Evolutionary conservation across 2,329 filamentous ascomycete genomes (phyloP).

Genomic region (Didymella keratinophila): DNA sequence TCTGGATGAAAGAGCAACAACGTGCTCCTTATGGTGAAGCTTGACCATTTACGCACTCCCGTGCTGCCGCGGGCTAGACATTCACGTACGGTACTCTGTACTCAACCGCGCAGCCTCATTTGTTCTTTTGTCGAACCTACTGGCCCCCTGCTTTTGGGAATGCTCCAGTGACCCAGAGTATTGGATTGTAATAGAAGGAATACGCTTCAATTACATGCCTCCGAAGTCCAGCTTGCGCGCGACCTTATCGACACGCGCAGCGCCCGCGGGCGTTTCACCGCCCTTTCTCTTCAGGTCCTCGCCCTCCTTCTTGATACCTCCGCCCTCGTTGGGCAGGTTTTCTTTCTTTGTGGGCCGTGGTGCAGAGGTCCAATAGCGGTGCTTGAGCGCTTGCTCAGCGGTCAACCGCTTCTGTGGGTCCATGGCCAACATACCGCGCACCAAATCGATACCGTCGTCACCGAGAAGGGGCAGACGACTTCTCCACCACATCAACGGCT

Average conservation of each 20-base stretch:
- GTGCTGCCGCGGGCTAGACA: too few relatives aligned
- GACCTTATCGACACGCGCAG: slow-evolving; percentile 73
- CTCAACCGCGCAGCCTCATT: too few relatives aligned
- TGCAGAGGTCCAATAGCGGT: slow-evolving; percentile 85
- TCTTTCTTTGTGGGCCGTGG: slow-evolving; percentile 84
- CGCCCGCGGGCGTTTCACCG: slow-evolving; percentile 68
- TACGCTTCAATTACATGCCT: slow-evolving; percentile 21
- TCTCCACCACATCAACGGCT: slow-evolving; percentile 76
- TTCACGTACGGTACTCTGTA: too few relatives aligned
- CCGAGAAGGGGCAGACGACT: slow-evolving; percentile 82
- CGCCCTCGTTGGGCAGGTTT: slow-evolving; percentile 81
- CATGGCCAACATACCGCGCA: slow-evolving; percentile 83
- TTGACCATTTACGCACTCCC: too few relatives aligned
- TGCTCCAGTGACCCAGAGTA: too few relatives aligned
- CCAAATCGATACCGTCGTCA: slow-evolving; percentile 81
- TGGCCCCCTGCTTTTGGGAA: too few relatives aligned
- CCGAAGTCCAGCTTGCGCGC: slow-evolving; percentile 72
- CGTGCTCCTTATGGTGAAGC: too few relatives aligned
- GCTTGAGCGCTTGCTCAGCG: slow-evolving; percentile 77
- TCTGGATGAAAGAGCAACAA: too few relatives aligned
- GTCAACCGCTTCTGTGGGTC: slow-evolving; percentile 87
- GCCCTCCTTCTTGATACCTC: slow-evolving; percentile 73
- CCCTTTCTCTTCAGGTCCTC: slow-evolving; percentile 81
- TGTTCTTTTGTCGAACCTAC: too few relatives aligned
- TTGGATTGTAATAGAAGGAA: too few relatives aligned